Percentiles rank a stretch among this genome's conserved stretches.
phyloP scores from a whole-genome alignment of 2,329 filamentous ascomycete genomes.

The Colletotrichum echinochloae region DNA sequence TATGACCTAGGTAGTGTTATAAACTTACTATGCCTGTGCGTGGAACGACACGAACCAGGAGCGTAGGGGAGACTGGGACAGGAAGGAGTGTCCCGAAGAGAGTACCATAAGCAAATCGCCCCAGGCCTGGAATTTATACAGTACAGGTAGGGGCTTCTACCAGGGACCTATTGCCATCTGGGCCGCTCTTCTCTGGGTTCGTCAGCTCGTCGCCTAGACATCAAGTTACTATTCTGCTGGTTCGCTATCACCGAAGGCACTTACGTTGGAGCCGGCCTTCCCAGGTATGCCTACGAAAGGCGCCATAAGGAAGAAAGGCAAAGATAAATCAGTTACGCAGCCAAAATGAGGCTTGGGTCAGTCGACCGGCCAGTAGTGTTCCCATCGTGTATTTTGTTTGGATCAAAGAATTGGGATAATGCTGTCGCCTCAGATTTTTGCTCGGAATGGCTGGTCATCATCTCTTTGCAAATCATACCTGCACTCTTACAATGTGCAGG shows the following conservation, averaged over 20 bases:
- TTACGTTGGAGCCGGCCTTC: neutral
- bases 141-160: too few relatives aligned
- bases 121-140: too few relatives aligned
- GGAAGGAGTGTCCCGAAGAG: neutral
- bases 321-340: too few relatives aligned
- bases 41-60: neutral
- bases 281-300: neutral
- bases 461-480: neutral
- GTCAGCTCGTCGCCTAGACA: neutral
- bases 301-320: neutral
- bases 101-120: neutral
- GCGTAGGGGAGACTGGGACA: neutral
- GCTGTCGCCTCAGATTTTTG: neutral
- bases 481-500: neutral
- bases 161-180: too few relatives aligned
- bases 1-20: neutral
- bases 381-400: neutral
- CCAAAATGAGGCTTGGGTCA: neutral
- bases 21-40: neutral
- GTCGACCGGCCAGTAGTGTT: neutral
- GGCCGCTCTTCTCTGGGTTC: too few relatives aligned
- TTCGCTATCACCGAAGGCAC: too few relatives aligned
- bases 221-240: neutral
- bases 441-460: neutral
- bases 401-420: neutral